These are phyloP conservation scores for Penicillium sp. DNA, from an alignment of 2,329 filamentous ascomycete species.

Conservation along the genomic window DNA sequence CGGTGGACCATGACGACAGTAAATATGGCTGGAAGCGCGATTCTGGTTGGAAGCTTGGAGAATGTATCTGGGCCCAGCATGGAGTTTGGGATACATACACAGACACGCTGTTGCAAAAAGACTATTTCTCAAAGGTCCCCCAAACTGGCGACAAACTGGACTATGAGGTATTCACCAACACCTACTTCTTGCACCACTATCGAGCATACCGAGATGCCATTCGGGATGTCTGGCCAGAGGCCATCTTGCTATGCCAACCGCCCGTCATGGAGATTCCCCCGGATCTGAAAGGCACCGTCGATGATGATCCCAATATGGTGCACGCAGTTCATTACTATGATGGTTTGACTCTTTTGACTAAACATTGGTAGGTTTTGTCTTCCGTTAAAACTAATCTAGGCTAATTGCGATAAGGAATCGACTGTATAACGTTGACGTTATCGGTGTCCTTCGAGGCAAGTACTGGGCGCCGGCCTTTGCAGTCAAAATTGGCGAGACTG, in stretches of 20 bases:
- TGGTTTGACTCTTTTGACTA: conserved; percentile 92
- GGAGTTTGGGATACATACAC: conserved; percentile 85
- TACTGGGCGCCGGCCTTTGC: conserved; percentile 89
- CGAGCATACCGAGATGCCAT: conserved; percentile 73
- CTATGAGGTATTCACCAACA: conserved; percentile 84
- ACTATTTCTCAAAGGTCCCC: conserved; percentile 84
- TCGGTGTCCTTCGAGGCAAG: conserved; percentile 83
- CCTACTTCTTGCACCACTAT: conserved; percentile 86
- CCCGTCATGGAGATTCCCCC: conserved; percentile 91
- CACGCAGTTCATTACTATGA: conserved; percentile 97
- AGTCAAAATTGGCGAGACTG: conserved; percentile 86
- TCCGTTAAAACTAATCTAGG: too few species aligned
- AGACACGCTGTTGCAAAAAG: conserved; percentile 74
- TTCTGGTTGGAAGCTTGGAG: conserved; percentile 83
- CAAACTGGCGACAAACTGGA: conserved; percentile 69
- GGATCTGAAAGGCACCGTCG: conserved; percentile 76
- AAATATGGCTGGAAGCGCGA: conserved; percentile 89
- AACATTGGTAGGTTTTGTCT: conserved; percentile 68
- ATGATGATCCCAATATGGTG: conserved; percentile 86
- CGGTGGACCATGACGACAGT: conserved; percentile 76
- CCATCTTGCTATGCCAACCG: conserved; percentile 87
- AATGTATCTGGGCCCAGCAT: conserved; percentile 95
- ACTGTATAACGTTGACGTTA: conserved; percentile 93
- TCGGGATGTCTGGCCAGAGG: conserved; percentile 70
- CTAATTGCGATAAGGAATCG: conserved; percentile 63